Conservation (phyloP, 441 rosid species). For the Omphalea diandra region DNA sequence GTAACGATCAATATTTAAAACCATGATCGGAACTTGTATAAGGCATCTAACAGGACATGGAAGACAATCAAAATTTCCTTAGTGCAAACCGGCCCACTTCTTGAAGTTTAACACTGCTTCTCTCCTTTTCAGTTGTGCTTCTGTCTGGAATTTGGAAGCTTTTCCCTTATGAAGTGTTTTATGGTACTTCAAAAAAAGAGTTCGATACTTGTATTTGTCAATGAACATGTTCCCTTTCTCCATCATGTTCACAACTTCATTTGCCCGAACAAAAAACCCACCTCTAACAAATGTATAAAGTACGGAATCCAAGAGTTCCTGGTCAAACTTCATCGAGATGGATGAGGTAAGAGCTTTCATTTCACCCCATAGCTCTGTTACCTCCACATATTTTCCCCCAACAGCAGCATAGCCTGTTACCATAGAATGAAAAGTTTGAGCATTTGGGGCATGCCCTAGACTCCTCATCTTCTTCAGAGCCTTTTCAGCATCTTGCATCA, state of each 20-base stretch:
- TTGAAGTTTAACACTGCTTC: constrained; percentile 68
- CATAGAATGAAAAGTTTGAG: constrained; percentile 94
- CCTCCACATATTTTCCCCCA: constrained; percentile 85
- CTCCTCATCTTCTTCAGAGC: constrained; percentile 81
- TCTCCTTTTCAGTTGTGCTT: constrained; percentile 68
- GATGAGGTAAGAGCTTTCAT: constrained; percentile 76
- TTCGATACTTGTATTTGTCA: constrained; percentile 83
- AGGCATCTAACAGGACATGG: neutral
- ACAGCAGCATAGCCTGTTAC: constrained; percentile 86
- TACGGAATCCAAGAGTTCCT: constrained; percentile 85
- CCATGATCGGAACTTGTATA: too few species aligned
- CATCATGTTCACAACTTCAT: constrained; percentile 77
- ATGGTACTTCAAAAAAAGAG: constrained; percentile 85
- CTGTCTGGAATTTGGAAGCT: constrained; percentile 80
- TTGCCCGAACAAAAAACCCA: constrained; percentile 80
- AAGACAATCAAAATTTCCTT: constrained; percentile 18
- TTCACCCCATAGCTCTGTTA: constrained; percentile 93
- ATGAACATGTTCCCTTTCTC: constrained; percentile 75
- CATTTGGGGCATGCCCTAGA: constrained; percentile 79
- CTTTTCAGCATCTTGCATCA: constrained; percentile 93
- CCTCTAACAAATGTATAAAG: constrained; percentile 89
- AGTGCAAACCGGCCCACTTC: constrained; percentile 74
- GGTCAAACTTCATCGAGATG: constrained; percentile 73
- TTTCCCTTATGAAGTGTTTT: constrained; percentile 84
- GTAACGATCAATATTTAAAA: too few species aligned